phyloP scores from a whole-genome alignment of 1,284 basidiomycete species.

The Sphaerobolus stellatus region DNA sequence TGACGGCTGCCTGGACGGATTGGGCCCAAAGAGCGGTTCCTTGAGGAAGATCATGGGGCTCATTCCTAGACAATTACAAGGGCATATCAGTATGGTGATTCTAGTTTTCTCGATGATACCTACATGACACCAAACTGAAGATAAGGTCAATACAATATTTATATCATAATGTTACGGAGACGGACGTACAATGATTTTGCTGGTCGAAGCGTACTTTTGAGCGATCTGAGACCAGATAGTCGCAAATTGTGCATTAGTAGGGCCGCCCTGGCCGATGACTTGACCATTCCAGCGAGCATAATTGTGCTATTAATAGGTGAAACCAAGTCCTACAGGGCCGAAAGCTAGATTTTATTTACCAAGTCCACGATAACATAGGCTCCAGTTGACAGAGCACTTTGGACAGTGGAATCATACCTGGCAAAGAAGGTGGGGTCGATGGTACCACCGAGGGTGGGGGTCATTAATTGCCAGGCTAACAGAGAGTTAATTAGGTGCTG shows the following conservation, averaged over 20 bases:
- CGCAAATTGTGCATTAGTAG: slow-evolving; percentile 55
- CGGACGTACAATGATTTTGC: slow-evolving; percentile 46
- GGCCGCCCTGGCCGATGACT: slow-evolving; percentile 56
- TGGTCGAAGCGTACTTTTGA: slow-evolving; percentile 46
- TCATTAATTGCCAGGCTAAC: slow-evolving; percentile 57
- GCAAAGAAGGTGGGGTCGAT: slow-evolving; percentile 47
- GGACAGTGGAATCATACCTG: slow-evolving; percentile 47
- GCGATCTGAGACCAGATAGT: slow-evolving; percentile 56
- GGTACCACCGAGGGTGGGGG: slow-evolving; percentile 44
- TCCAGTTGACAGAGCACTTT: slow-evolving; percentile 45
- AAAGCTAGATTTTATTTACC: background rate
- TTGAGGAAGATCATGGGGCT: slow-evolving; percentile 48
- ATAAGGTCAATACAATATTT: background rate
- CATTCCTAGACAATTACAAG: slow-evolving; percentile 30
- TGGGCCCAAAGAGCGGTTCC: slow-evolving; percentile 43
- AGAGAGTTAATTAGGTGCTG: slow-evolving; percentile 26
- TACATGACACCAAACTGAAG: slow-evolving; percentile 44
- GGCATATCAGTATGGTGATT: background rate
- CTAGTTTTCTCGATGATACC: background rate
- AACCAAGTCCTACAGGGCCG: background rate
- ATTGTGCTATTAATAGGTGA: slow-evolving; percentile 37
- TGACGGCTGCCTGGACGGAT: slow-evolving; percentile 48
- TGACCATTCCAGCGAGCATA: slow-evolving; percentile 51
- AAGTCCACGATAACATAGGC: slow-evolving; percentile 55
- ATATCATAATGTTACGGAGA: background rate